phyloP scores from a whole-genome alignment of 2,329 filamentous ascomycete genomes.

The Ascochyta rabiei region DNA sequence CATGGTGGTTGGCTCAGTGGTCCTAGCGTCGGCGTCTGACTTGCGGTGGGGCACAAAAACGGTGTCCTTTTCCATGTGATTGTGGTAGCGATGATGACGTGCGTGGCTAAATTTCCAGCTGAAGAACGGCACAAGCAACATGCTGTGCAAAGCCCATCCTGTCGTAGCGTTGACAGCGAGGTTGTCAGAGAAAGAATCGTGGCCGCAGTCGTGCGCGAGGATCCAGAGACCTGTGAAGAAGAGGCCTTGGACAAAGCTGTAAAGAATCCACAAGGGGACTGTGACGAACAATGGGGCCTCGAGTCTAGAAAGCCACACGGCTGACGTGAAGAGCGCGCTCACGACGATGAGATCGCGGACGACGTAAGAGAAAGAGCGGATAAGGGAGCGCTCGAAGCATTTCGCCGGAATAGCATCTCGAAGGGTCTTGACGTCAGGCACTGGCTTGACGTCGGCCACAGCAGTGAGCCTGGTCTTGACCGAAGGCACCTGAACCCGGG shows the following conservation, averaged over 20 bases:
- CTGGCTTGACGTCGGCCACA: conserved; percentile 22
- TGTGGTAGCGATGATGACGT: conserved; percentile 72
- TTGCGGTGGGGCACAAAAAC: conserved; percentile 45
- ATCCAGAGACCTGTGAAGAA: conserved; percentile 71
- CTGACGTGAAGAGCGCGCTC: conserved; percentile 24
- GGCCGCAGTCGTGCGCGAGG: conserved; percentile 73
- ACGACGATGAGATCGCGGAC: conserved; percentile 31
- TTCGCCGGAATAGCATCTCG: conserved; percentile 32
- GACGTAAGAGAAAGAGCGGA: conserved; percentile 31
- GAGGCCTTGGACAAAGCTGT: conserved; percentile 69
- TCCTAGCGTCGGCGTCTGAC: conserved; percentile 10
- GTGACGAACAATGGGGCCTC: conserved; percentile 23
- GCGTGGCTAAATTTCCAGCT: conserved; percentile 74
- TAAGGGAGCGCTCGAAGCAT: conserved; percentile 33
- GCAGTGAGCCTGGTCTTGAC: conserved; percentile 23
- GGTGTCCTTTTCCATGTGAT: conserved; percentile 70
- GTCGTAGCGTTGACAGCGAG: conserved; percentile 64
- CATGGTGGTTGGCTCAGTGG: conserved; percentile 13
- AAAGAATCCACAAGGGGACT: conserved; percentile 57
- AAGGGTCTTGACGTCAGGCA: conserved; percentile 34
- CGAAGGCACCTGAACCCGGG: conserved; percentile 22
- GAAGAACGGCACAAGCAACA: conserved; percentile 72
- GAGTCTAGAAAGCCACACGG: conserved; percentile 17
- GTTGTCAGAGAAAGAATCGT: conserved; percentile 69
- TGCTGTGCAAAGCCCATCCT: conserved; percentile 70